Conservation (phyloP, 2,329 filamentous ascomycete genomes). For the Ophidiomyces ophidiicola region DNA sequence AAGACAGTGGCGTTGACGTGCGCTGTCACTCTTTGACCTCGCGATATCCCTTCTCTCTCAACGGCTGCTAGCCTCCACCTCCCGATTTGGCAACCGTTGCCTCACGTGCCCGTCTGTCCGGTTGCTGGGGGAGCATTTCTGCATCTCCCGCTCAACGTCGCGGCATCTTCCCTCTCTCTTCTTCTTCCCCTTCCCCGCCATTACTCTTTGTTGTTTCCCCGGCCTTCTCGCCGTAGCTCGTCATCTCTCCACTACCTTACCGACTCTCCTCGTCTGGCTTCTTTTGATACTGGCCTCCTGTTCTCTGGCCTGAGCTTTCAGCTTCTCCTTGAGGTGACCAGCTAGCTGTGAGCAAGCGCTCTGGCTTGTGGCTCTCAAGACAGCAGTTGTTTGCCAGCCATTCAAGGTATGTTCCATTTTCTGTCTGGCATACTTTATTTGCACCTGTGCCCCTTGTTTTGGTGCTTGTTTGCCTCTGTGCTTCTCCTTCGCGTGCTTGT, state of each 20-base stretch:
- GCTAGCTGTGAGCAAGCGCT: too few species aligned
- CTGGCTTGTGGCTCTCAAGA: too few species aligned
- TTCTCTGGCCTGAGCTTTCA: background rate
- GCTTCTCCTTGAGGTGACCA: background rate
- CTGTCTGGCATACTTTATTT: too few species aligned
- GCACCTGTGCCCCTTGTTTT: too few species aligned
- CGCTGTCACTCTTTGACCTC: too few species aligned
- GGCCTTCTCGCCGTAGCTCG: background rate
- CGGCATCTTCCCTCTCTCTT: background rate
- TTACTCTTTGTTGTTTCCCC: background rate
- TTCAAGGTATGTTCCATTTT: too few species aligned
- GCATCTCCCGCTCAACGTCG: background rate
- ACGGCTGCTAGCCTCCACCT: background rate
- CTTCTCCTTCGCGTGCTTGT: too few species aligned
- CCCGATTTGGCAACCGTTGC: background rate
- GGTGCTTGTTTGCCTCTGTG: too few species aligned
- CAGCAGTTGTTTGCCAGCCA: too few species aligned
- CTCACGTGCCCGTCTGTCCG: conserved; percentile 5
- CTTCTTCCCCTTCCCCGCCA: background rate
- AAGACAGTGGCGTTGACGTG: too few species aligned
- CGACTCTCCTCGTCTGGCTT: background rate
- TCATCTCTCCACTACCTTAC: background rate
- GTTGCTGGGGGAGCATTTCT: conserved; percentile 1
- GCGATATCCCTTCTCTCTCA: background rate
- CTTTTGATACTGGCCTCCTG: background rate